Base-by-base conservation (phyloP, 2,329 filamentous ascomycete species). In the Phyllachora maydis region DNA sequence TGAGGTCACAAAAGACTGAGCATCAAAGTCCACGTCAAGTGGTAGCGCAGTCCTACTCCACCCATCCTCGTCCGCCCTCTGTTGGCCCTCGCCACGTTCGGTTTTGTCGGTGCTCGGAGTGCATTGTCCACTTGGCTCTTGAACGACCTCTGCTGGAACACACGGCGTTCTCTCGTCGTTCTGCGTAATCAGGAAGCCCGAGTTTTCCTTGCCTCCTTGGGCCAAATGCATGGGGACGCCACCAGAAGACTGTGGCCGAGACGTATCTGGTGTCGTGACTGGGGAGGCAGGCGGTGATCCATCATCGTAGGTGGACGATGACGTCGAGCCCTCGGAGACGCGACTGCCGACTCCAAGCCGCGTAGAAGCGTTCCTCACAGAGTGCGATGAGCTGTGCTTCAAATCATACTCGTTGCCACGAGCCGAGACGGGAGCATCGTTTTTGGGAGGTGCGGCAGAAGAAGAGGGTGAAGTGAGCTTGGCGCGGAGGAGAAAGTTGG, bases 301-400 rank as follows among this genome's bases (percentile, higher is more conserved):
- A 17, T 53, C 50, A 24, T 49, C 49, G 14, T 42, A 49, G 5
- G 45, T 50, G 0, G 52, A 54, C 2, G 49, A 48, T 3, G 50
- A 52, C 1, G 52, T 55, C 0, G 49, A 52, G 8, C 39, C 45
- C 16, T 43, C 39, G 2, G 37, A 40, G 3, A 26, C 32, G 6
- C 30, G 32, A 14, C 27, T 32, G 4, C 24, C 26, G n/a, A n/a
- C n/a, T n/a, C n/a, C n/a, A n/a, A n/a, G n/a, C n/a, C n/a, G n/a
- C n/a, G n/a, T n/a, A n/a, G n/a, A n/a, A n/a, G n/a, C n/a, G n/a
- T n/a, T n/a, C n/a, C n/a, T n/a, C n/a, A n/a, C n/a, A n/a, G n/a
- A n/a, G n/a, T n/a, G n/a, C n/a, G n/a, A n/a, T n/a, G n/a, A n/a
- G n/a, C n/a, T n/a, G n/a, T n/a, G n/a, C n/a, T n/a, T n/a, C n/a